A percentile compares a stretch with the other conserved stretches of the same genome.
These are phyloP conservation scores for Xerocomus spinulosus DNA, from an alignment of 768 basidiomycete species.

Conservation along the genomic window DNA sequence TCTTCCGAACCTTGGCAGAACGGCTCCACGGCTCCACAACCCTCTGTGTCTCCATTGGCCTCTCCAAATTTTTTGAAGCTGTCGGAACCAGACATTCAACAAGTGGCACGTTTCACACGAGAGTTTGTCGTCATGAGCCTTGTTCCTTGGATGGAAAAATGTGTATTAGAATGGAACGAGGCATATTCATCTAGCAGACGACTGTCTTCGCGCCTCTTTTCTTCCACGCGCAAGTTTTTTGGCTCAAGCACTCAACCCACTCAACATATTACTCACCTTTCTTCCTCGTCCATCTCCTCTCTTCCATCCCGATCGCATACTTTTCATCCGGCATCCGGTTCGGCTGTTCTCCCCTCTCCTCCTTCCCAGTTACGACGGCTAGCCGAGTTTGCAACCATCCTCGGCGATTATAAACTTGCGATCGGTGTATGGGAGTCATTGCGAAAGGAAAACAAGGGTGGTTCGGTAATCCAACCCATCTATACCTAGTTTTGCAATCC, in stretches of 20 bases:
- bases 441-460: constrained; percentile 82
- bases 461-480: constrained; percentile 52
- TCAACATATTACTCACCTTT: constrained; percentile 35
- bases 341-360: constrained; percentile 28
- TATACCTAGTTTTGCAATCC: not conserved
- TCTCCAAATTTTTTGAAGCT: constrained; percentile 42
- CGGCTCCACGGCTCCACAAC: constrained; percentile 5
- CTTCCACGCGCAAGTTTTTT: constrained; percentile 80
- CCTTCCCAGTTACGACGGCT: constrained; percentile 78
- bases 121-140: constrained; percentile 89
- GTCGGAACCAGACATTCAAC: constrained; percentile 68
- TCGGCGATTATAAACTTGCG: constrained; percentile 88
- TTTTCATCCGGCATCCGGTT: constrained; percentile 26
- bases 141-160: constrained; percentile 95
- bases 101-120: constrained; percentile 71
- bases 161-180: constrained; percentile 93
- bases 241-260: constrained; percentile 55
- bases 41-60: not conserved
- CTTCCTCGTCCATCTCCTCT: constrained; percentile 38
- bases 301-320: constrained; percentile 36
- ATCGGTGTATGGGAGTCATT: constrained; percentile 79
- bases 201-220: constrained; percentile 80
- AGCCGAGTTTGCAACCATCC: constrained; percentile 90
- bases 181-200: constrained; percentile 71
- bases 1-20: constrained; percentile 22